A percentile compares a stretch with the other conserved stretches of the same genome.
Conservation (phyloP, 495 filamentous ascomycete genomes). For the Penicillium daleae region DNA sequence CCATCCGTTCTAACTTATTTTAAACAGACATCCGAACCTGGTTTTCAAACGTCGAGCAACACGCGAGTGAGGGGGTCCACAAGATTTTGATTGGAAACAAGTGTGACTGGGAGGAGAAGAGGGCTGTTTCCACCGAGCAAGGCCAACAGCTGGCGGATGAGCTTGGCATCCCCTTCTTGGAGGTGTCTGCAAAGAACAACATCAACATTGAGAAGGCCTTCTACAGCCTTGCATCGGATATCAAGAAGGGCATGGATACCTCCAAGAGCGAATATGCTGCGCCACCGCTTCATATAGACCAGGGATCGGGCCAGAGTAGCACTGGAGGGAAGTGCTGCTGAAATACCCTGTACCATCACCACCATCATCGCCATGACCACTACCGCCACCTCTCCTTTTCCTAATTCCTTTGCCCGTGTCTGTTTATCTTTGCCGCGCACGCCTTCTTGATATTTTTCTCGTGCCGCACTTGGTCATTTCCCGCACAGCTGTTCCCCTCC, state of each 20-base stretch:
- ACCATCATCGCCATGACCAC: constrained; percentile 1
- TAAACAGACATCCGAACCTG: constrained; percentile 91
- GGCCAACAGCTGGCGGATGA: constrained; percentile 94
- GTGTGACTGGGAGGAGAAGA: constrained; percentile 99
- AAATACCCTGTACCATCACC: constrained; percentile 31
- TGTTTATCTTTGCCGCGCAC: constrained; percentile 14
- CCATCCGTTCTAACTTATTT: constrained; percentile 15
- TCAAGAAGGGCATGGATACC: constrained; percentile 84
- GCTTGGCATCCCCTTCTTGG: constrained; percentile 96
- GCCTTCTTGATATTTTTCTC: constrained; percentile 14
- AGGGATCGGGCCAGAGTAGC: constrained; percentile 59
- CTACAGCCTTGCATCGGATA: constrained; percentile 91
- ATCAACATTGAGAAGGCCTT: constrained; percentile 99
- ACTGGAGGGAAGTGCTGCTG: constrained; percentile 88
- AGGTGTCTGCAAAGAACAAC: constrained; percentile 97
- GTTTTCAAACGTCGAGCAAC: constrained; percentile 99
- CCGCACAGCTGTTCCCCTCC: constrained; percentile 12
- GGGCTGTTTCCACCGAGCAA: constrained; percentile 87
- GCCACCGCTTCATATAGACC: constrained; percentile 73
- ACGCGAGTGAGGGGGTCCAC: constrained; percentile 98
- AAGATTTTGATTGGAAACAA: constrained; percentile 99
- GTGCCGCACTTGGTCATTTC: constrained; percentile 19
- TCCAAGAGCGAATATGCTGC: constrained; percentile 75
- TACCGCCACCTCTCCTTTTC: constrained; percentile 17
- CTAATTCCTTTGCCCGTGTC: constrained; percentile 5